Evolutionary conservation across 495 filamentous ascomycete genomes (phyloP).

Genomic region (Friedmanniomyces endolithicus): DNA sequence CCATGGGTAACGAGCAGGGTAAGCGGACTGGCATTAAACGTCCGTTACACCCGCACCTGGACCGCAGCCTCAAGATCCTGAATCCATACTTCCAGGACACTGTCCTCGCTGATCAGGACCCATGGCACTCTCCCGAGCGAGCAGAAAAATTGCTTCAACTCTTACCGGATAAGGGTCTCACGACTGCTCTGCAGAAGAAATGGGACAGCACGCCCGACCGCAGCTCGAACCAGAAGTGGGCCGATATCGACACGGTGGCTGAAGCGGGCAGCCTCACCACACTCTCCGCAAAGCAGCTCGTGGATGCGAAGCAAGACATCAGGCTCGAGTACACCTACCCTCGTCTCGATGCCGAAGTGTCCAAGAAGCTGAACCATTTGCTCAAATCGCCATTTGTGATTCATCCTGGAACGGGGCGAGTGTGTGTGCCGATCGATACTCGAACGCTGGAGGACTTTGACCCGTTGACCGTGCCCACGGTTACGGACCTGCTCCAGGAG

Average conservation of each 20-base stretch:
- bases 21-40: constrained; percentile 80
- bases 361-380: constrained; percentile 94
- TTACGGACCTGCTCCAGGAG: constrained; percentile 62
- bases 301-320: constrained; percentile 88
- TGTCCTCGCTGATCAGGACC: constrained; percentile 73
- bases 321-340: constrained; percentile 96
- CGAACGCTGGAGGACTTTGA: constrained; percentile 63
- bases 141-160: constrained; percentile 63
- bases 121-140: constrained; percentile 55
- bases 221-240: constrained; percentile 68
- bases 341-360: constrained; percentile 90
- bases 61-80: constrained; percentile 74
- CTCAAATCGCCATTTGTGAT: constrained; percentile 93
- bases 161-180: constrained; percentile 60
- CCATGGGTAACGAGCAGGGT: constrained; percentile 68
- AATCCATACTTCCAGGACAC: constrained; percentile 66
- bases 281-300: constrained; percentile 49
- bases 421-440: constrained; percentile 88
- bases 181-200: constrained; percentile 67
- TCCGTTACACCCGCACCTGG: constrained; percentile 81
- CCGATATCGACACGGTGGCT: constrained; percentile 78
- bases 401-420: constrained; percentile 82
- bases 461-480: constrained; percentile 74
- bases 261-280: constrained; percentile 55
- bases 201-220: constrained; percentile 77